A percentile compares a stretch with the other conserved stretches of the same genome.
Conservation (phyloP, 179 eudicot genomes). For the Silene coronaria region DNA sequence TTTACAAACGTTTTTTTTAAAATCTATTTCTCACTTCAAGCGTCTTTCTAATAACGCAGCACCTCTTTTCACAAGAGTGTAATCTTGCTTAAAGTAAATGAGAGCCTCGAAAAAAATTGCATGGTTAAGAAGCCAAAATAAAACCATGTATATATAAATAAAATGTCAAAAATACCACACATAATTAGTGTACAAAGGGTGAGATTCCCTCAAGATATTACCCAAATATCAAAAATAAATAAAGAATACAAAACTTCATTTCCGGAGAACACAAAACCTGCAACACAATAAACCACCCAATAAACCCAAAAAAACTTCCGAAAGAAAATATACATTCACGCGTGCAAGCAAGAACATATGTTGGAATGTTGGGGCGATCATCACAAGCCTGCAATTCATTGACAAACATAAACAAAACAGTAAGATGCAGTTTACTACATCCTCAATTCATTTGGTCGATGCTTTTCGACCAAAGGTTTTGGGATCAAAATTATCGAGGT, state of each 20-base stretch:
- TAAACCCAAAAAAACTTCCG: neutral
- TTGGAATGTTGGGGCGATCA: neutral
- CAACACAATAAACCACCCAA: neutral
- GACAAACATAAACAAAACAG: neutral
- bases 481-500: too few relatives aligned
- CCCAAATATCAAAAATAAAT: conserved; percentile 12
- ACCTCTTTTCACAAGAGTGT: too few relatives aligned
- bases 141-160: neutral
- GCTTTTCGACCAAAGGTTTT: too few relatives aligned
- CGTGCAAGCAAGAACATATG: neutral
- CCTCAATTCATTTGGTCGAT: too few relatives aligned
- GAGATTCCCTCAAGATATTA: neutral
- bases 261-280: neutral
- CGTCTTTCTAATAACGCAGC: too few relatives aligned
- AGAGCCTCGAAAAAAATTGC: too few relatives aligned
- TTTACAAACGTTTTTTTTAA: too few relatives aligned
- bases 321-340: neutral
- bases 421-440: neutral
- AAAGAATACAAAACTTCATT: conserved; percentile 19
- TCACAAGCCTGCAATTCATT: conserved; percentile 12
- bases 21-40: too few relatives aligned
- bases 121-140: too few relatives aligned
- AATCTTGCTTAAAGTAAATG: too few relatives aligned
- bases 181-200: neutral
- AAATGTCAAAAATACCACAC: neutral